Base-by-base conservation (phyloP, 108 stramenopile genomes). In the Cyclotella baltica region DNA sequence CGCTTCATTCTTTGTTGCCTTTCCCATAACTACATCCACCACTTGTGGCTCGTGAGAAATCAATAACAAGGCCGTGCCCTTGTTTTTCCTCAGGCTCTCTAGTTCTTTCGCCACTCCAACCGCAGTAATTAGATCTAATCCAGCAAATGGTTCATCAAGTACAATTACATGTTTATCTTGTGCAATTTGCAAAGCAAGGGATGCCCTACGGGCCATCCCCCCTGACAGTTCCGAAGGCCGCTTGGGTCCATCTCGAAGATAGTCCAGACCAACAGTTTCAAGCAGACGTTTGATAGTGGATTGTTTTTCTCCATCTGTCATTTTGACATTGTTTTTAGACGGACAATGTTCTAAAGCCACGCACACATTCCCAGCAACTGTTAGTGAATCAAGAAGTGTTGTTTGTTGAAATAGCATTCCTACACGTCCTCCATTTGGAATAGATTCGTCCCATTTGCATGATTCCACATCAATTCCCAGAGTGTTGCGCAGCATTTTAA, bases 381-480 rank as follows among this genome's bases (percentile, higher is more conserved):
- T 90, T 33, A 94, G 55, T 4, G 87, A 90, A 77, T 94, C 93
- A 38, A 94, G 56, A 51, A 94, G 52, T 40, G 93, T 94, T 5
- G 93, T 94, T 69, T 89, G 87, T 75, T 94, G 93, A 75, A 94
- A 94, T 38, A 94, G 43, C 61, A 92, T 88, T 37, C 93, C 93
- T 20, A 87, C 87, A 16, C 90, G 82, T 73, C 90, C 93, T 9
- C 71, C 55, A 0, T 20, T 3, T 0, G 85, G 83, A 51, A 94
- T 83, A 36, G 55, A 50, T 28, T 72, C 52, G 31, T 87, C 67
- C 90, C 90, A 93, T 25, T 64, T 46, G 62, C 86, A 88, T 28
- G 63, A 19, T 10, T 61, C 66, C 28, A 90, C 64, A 18, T 77
- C 55, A 34, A 91, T 82, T 2, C 87, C 85, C 51, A 91, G 52